A percentile compares a stretch with the other conserved stretches of the same genome.
Evolutionary conservation across 225 moss, liverwort and hornwort species (phyloP).

Genomic region (Rhytidiadelphus loreus): DNA sequence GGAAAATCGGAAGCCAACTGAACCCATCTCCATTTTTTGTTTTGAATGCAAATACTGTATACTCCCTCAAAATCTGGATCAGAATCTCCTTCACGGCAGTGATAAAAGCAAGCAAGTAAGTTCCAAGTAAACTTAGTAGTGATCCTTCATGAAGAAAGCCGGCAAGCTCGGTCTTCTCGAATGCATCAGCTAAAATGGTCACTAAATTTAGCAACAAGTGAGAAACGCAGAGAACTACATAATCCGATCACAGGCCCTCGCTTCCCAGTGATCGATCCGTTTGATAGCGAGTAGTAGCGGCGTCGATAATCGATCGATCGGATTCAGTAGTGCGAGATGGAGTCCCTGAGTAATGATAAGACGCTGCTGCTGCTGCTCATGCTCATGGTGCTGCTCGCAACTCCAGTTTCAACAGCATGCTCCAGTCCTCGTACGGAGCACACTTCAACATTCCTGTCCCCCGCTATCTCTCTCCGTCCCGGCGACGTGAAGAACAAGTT

Average conservation of each 20-base stretch:
- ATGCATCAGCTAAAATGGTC: not conserved
- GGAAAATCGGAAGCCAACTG: too few relatives aligned
- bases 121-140: too few relatives aligned
- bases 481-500: slow-evolving; percentile 30
- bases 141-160: not conserved
- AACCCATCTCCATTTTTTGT: not conserved
- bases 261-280: not conserved
- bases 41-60: not conserved
- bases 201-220: not conserved
- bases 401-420: not conserved
- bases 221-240: not conserved
- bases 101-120: not conserved
- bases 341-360: not conserved
- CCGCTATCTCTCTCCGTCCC: not conserved
- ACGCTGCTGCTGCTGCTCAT: not conserved
- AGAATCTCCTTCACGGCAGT: not conserved
- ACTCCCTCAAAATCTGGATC: not conserved
- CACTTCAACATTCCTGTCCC: not conserved
- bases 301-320: not conserved
- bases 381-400: not conserved
- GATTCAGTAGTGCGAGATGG: not conserved
- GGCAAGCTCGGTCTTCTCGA: not conserved
- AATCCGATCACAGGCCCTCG: not conserved
- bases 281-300: not conserved
- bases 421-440: not conserved